These are phyloP conservation scores for Daldinia loculata DNA, from an alignment of 495 filamentous ascomycete genomes.

Conservation along the genomic window DNA sequence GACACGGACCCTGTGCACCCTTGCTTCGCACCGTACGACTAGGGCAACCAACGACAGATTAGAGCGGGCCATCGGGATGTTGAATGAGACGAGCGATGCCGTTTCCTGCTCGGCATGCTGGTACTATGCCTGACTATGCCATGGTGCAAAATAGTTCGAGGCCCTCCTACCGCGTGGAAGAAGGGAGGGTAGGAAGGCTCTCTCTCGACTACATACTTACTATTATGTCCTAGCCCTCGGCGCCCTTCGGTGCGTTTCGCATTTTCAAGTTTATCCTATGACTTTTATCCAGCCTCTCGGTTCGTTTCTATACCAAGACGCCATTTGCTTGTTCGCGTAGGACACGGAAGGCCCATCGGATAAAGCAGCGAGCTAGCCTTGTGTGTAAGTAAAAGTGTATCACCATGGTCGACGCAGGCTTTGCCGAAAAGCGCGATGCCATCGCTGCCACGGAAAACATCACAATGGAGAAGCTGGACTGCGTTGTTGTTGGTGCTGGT, in stretches of 20 bases:
- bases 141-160: constrained; percentile 21
- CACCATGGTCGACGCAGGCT: constrained; percentile 26
- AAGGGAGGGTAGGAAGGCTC: constrained; percentile 6
- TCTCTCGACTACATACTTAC: neutral
- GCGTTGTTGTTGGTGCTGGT: constrained; percentile 58
- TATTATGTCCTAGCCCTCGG: neutral
- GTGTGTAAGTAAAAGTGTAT: constrained; percentile 20
- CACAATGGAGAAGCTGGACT: constrained; percentile 55
- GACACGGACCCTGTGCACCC: constrained; percentile 1
- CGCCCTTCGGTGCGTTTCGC: constrained; percentile 19
- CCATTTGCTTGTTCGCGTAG: constrained; percentile 6
- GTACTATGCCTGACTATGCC: neutral
- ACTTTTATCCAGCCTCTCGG: constrained; percentile 35
- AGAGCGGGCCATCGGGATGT: constrained; percentile 34
- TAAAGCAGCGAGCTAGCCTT: constrained; percentile 17
- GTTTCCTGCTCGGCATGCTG: constrained; percentile 20
- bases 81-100: constrained; percentile 29
- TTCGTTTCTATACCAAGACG: constrained; percentile 25
- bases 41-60: constrained; percentile 33
- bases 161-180: constrained; percentile 11
- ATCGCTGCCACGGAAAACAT: constrained; percentile 17
- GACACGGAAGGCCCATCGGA: constrained; percentile 23
- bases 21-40: constrained; percentile 40
- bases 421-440: constrained; percentile 27
- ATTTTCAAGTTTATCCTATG: constrained; percentile 36